Evolutionary conservation across 768 basidiomycete genomes (phyloP).

Genomic region (Lactarius vividus): DNA sequence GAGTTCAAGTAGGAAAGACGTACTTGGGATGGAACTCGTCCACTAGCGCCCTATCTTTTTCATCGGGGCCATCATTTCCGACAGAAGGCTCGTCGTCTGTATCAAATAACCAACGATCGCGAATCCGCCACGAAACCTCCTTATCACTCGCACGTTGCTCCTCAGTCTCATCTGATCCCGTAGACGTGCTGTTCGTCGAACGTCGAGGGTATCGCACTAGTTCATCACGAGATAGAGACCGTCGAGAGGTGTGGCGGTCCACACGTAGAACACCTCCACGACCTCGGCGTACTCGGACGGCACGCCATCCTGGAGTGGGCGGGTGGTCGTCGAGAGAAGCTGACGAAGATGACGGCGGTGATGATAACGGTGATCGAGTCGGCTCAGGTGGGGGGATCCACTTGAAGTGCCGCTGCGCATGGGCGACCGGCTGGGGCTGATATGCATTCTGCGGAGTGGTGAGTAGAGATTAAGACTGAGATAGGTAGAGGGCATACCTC

Average conservation of each 20-base stretch:
- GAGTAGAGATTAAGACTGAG: slow-evolving; percentile 8
- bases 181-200: slow-evolving; percentile 30
- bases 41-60: slow-evolving; percentile 63
- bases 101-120: slow-evolving; percentile 70
- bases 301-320: slow-evolving; percentile 38
- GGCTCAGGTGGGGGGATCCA: slow-evolving; percentile 45
- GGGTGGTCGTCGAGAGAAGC: slow-evolving; percentile 33
- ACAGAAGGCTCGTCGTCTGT: slow-evolving; percentile 55
- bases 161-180: slow-evolving; percentile 12
- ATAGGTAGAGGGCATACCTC: slow-evolving; percentile 52
- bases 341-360: slow-evolving; percentile 31
- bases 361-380: slow-evolving; percentile 34
- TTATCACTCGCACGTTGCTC: slow-evolving; percentile 36
- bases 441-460: slow-evolving; percentile 55
- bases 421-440: slow-evolving; percentile 57
- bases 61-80: slow-evolving; percentile 60
- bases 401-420: slow-evolving; percentile 66
- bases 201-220: slow-evolving; percentile 21
- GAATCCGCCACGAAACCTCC: slow-evolving; percentile 44
- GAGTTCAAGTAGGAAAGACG: slow-evolving; percentile 16
- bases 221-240: slow-evolving; percentile 19
- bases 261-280: slow-evolving; percentile 78
- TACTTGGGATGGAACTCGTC: slow-evolving; percentile 66
- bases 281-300: slow-evolving; percentile 73
- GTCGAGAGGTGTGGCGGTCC: slow-evolving; percentile 54